Percentiles rank a stretch among this genome's conserved stretches.
Evolutionary conservation across 2,329 filamentous ascomycete species (phyloP).

Genomic region (Keithomyces neogunnii): DNA sequence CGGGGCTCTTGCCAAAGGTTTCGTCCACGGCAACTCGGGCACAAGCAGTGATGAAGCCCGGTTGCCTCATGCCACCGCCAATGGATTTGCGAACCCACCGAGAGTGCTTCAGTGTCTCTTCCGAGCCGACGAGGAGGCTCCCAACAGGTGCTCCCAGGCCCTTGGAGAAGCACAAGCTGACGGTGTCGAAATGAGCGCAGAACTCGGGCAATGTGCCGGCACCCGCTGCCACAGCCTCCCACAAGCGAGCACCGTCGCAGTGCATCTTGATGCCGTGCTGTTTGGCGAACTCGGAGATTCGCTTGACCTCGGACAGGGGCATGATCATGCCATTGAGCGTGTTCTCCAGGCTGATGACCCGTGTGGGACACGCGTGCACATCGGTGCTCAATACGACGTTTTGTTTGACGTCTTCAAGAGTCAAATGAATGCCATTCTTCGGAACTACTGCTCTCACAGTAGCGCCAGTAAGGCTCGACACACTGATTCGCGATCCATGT

Average conservation of each 20-base stretch:
- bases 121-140: slow-evolving; percentile 56
- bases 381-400: slow-evolving; percentile 58
- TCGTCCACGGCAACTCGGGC: slow-evolving; percentile 58
- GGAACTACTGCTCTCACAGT: slow-evolving; percentile 59
- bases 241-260: slow-evolving; percentile 71
- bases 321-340: slow-evolving; percentile 73
- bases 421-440: slow-evolving; percentile 63
- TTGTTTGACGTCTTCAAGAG: slow-evolving; percentile 65
- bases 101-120: slow-evolving; percentile 26
- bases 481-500: slow-evolving; percentile 33
- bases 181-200: slow-evolving; percentile 60
- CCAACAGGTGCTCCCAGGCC: slow-evolving; percentile 76
- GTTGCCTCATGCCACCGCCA: slow-evolving; percentile 66
- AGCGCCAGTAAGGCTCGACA: slow-evolving; percentile 64
- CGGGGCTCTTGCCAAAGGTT: slow-evolving; percentile 29
- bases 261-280: slow-evolving; percentile 59
- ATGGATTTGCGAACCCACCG: slow-evolving; percentile 56
- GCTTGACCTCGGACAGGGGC: slow-evolving; percentile 61
- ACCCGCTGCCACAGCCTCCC: slow-evolving; percentile 69
- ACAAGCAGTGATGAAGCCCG: slow-evolving; percentile 63
- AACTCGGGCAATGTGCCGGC: slow-evolving; percentile 60
- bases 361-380: slow-evolving; percentile 71
- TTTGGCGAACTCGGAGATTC: slow-evolving; percentile 63
- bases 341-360: slow-evolving; percentile 77
- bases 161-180: slow-evolving; percentile 75